These are phyloP conservation scores for Boletus fagicola DNA, from an alignment of 768 basidiomycete genomes.

Conservation along the genomic window DNA sequence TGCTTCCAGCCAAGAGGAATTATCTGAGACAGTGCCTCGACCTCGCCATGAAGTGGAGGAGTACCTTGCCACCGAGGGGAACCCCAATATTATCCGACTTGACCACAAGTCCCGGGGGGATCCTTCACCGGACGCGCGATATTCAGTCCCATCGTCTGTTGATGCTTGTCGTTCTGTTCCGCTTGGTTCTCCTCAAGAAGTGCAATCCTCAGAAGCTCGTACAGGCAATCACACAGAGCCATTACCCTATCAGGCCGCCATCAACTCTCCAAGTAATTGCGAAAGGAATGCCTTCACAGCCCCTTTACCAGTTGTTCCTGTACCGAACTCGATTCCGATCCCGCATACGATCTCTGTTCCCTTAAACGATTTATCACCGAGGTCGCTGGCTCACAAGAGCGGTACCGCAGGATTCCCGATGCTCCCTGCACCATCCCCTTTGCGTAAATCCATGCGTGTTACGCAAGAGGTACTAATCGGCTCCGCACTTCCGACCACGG, in stretches of 20 bases:
- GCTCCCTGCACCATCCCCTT: slow-evolving; percentile 66
- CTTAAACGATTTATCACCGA: slow-evolving; percentile 35
- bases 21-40: background rate
- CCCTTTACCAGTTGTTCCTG: slow-evolving; percentile 20
- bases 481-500: slow-evolving; percentile 35
- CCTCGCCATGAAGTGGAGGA: background rate
- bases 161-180: slow-evolving; percentile 40
- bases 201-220: background rate
- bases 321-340: slow-evolving; percentile 6
- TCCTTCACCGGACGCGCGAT: slow-evolving; percentile 16
- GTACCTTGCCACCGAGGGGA: background rate
- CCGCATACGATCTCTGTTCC: slow-evolving; percentile 32
- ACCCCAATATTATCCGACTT: background rate
- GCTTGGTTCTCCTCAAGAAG: slow-evolving; percentile 35
- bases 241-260: slow-evolving; percentile 10
- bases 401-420: slow-evolving; percentile 50
- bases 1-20: background rate
- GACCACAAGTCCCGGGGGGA: slow-evolving; percentile 7
- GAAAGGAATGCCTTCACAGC: slow-evolving; percentile 26
- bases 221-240: slow-evolving; percentile 19
- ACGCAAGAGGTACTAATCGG: slow-evolving; percentile 44
- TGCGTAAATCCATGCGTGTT: slow-evolving; percentile 64
- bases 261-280: slow-evolving; percentile 2
- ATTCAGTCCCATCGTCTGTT: slow-evolving; percentile 29
- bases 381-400: slow-evolving; percentile 36